Evolutionary conservation across 257 asterid species (phyloP), one percentile per base, ranked within the genome.

Genomic region (Rauvolfia tetraphylla): DNA sequence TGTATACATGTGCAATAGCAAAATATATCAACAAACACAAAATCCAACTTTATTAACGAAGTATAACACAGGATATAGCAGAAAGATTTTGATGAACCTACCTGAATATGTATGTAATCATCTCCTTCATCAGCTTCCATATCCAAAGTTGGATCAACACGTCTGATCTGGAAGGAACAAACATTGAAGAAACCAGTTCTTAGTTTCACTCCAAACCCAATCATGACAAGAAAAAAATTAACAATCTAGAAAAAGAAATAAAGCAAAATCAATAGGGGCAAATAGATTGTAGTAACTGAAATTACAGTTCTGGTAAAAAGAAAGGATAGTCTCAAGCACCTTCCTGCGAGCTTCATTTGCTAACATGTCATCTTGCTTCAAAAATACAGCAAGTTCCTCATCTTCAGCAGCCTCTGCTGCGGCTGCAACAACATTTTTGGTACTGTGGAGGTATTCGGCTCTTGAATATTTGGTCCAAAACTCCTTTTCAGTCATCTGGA

Each of bases 321-420:
- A 74, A 73, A 71, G 68, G 76, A 65, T 75, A 63, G 79, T 27
- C 39, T 54, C 77, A 65, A 75, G 78, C 83, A 90, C 99, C 96
- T 92, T 95, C 78, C 88, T 89, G 76, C 98, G 91, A 84, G 98
- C 98, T 87, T 95, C 99, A 80, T 80, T 85, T 17, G 89, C 96
- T 80, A 92, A 81, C 90, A 90, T 89, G 71, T 87, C 94, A 83
- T 95, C 99, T 86, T 90, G 92, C 85, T 92, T 95, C 91, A 95
- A 83, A 81, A 95, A 95, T 75, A 92, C 96, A 76, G 98, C 97
- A 76, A 95, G 98, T 82, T 95, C 99, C 88, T 95, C 99, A 81
- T 95, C 99, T 85, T 88, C 95, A 84, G 98, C 98, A 83, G 98
- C 99, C 91, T 92, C 98, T 31, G 99, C 99, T 79, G 98, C 97